These are phyloP conservation scores for Scheffersomyces quercinus DNA, from an alignment of 1,139 yeast genomes.

Conservation along the genomic window DNA sequence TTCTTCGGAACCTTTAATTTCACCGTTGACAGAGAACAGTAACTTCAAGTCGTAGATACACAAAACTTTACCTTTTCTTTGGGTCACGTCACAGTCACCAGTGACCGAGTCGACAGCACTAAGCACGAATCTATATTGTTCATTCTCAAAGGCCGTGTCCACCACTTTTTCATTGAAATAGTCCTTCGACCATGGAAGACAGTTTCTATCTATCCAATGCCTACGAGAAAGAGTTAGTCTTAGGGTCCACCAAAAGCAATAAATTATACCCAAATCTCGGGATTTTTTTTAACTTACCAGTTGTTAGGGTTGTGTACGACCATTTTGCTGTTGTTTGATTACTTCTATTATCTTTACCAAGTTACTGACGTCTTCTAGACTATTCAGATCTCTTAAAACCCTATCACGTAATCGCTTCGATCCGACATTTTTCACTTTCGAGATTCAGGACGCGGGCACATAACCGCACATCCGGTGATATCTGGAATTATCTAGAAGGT, in stretches of 20 bases:
- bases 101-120: slow-evolving; percentile 45
- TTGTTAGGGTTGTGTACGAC: slow-evolving; percentile 82
- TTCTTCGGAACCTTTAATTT: slow-evolving; percentile 22
- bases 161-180: slow-evolving; percentile 52
- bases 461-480: no score
- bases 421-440: no score
- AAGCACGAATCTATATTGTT: slow-evolving; percentile 35
- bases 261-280: background rate
- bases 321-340: slow-evolving; percentile 34
- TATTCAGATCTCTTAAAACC: no score
- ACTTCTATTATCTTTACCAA: no score
- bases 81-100: slow-evolving; percentile 82
- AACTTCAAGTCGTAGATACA: slow-evolving; percentile 70
- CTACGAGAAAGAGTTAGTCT: slow-evolving; percentile 30
- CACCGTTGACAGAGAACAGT: slow-evolving; percentile 44
- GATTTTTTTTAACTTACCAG: slow-evolving; percentile 51
- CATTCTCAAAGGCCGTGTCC: slow-evolving; percentile 34
- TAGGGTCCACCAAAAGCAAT: no score
- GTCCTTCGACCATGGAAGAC: slow-evolving; percentile 71
- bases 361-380: no score
- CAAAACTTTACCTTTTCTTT: slow-evolving; percentile 76
- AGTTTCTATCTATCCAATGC: slow-evolving; percentile 86
- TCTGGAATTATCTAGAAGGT: no score
- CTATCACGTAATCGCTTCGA: no score
- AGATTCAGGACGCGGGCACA: no score